Conservation (phyloP, 2,329 filamentous ascomycete genomes). For the Daldinia sp. region DNA sequence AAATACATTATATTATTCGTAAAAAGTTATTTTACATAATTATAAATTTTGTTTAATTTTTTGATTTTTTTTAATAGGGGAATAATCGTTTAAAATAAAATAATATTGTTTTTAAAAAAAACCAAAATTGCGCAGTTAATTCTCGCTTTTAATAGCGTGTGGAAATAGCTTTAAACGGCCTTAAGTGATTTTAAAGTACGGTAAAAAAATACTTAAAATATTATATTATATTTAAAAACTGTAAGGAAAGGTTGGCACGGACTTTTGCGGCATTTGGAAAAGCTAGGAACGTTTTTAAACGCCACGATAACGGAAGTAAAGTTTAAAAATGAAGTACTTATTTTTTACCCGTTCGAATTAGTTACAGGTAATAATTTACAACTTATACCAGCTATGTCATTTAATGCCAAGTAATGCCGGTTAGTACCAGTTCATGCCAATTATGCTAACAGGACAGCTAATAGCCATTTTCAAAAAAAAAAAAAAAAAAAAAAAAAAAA, state of each 20-base stretch:
- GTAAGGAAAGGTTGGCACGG: conserved; percentile 20
- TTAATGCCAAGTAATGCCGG: neutral
- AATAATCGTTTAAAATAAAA: too few relatives aligned
- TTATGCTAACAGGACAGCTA: neutral
- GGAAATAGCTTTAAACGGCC: conserved; percentile 3
- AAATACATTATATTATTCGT: too few relatives aligned
- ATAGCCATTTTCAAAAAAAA: neutral
- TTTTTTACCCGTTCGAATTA: neutral
- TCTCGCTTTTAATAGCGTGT: neutral
- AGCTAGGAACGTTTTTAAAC: conserved; percentile 2
- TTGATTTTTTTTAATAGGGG: too few relatives aligned
- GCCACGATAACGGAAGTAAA: conserved; percentile 30
- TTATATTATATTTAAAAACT: neutral
- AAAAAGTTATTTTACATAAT: too few relatives aligned
- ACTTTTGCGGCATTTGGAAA: conserved; percentile 22
- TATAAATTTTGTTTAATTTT: too few relatives aligned
- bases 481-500: neutral
- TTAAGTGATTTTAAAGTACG: conserved; percentile 15
- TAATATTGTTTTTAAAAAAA: too few relatives aligned
- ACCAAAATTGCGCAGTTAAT: too few relatives aligned
- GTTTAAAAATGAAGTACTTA: neutral
- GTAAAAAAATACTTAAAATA: neutral
- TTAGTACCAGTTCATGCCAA: conserved; percentile 3
- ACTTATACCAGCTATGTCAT: conserved; percentile 8
- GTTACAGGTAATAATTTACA: neutral